Percentiles rank a stretch among this genome's conserved stretches.
These are phyloP conservation scores for Peronosclerospora sorghi DNA, from an alignment of 352 stramenopile genomes.

Conservation along the genomic window DNA sequence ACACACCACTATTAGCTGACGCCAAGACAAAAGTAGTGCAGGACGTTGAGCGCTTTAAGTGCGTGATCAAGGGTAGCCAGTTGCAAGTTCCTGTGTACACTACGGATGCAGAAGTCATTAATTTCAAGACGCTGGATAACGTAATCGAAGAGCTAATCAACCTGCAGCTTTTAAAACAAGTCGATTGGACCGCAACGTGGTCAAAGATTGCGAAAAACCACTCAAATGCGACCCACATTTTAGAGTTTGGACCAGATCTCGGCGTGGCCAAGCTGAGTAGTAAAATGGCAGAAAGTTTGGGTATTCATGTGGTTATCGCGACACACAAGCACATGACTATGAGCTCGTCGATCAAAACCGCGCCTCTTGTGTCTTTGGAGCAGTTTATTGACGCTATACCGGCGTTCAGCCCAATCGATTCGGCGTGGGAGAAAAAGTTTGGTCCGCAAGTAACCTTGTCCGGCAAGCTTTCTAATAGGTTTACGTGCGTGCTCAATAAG, in stretches of 20 bases:
- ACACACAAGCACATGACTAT: constrained; percentile 32
- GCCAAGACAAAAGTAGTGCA: constrained; percentile 34
- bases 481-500: constrained; percentile 62
- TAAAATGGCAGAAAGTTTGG: constrained; percentile 35
- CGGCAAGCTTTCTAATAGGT: constrained; percentile 57
- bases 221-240: constrained; percentile 42
- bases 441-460: constrained; percentile 29
- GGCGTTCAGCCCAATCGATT: neutral
- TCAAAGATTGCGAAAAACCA: constrained; percentile 24
- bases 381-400: constrained; percentile 26
- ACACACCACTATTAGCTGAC: constrained; percentile 38
- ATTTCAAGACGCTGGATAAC: constrained; percentile 42
- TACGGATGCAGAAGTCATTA: constrained; percentile 35
- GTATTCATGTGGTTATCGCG: constrained; percentile 39
- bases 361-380: constrained; percentile 28
- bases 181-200: constrained; percentile 54
- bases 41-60: constrained; percentile 38
- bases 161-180: constrained; percentile 52
- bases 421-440: constrained; percentile 47
- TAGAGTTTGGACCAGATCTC: constrained; percentile 63
- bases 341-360: constrained; percentile 7
- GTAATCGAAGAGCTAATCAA: constrained; percentile 38
- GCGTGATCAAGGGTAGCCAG: constrained; percentile 28
- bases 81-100: constrained; percentile 60
- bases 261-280: constrained; percentile 44